Percentiles rank a stretch among this genome's conserved stretches.
These are phyloP conservation scores for Fistulina hepatica DNA, from an alignment of 1,284 basidiomycete genomes.

Conservation along the genomic window DNA sequence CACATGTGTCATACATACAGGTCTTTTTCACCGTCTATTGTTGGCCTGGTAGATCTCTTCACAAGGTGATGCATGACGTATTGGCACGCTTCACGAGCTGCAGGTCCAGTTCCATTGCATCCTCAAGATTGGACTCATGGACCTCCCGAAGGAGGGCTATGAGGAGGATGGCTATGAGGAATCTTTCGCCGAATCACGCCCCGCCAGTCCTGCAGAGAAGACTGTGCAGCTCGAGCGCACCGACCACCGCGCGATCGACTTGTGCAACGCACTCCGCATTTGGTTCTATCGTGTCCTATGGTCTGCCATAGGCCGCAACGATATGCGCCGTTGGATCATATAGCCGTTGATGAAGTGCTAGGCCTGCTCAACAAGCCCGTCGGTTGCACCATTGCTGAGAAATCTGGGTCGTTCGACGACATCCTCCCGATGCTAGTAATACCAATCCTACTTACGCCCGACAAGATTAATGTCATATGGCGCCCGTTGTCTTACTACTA, in stretches of 20 bases:
- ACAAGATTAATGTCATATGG: conserved; percentile 57
- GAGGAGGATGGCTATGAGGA: too few species aligned
- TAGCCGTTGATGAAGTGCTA: conserved; percentile 47
- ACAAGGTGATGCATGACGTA: conserved; percentile 34
- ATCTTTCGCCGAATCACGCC: conserved; percentile 36
- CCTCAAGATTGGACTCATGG: conserved; percentile 54
- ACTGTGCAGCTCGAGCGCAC: conserved; percentile 44
- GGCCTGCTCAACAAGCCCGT: conserved; percentile 63
- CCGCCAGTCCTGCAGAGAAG: conserved; percentile 50
- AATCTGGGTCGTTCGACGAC: conserved; percentile 34
- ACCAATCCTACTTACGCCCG: conserved; percentile 69
- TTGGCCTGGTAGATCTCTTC: conserved; percentile 44
- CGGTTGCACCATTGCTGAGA: conserved; percentile 54
- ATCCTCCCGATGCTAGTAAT: conserved; percentile 35
- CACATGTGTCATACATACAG: conserved; percentile 30
- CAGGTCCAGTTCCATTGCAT: conserved; percentile 36
- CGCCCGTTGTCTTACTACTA: conserved; percentile 75
- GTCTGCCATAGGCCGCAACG: conserved; percentile 55
- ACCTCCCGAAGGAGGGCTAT: conserved; percentile 38
- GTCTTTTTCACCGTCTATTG: conserved; percentile 73
- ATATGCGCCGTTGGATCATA: conserved; percentile 60
- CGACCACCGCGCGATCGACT: conserved; percentile 69
- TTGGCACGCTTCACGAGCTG: conserved; percentile 43
- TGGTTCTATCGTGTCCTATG: conserved; percentile 71
- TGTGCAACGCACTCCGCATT: conserved; percentile 59